Evolutionary conservation across 2,329 filamentous ascomycete genomes (phyloP).

Genomic region (Cordyceps cateniannulata): DNA sequence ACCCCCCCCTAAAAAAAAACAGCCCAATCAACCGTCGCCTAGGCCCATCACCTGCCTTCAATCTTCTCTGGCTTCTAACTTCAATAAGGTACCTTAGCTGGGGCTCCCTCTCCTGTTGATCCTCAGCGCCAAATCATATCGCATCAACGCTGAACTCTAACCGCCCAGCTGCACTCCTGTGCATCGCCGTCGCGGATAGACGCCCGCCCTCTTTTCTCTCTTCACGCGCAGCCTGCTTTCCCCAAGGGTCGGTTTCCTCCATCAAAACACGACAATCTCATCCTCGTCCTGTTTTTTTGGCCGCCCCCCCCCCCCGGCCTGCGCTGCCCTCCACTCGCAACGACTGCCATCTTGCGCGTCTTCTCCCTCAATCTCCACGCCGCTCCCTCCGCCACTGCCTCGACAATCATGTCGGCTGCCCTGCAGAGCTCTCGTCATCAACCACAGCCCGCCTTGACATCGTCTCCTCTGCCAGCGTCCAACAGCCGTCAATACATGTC

Average conservation of each 20-base stretch:
- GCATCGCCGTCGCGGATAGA: slow-evolving; percentile 5
- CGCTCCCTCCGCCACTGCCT: not conserved
- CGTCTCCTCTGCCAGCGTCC: slow-evolving; percentile 43
- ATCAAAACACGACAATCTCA: not conserved
- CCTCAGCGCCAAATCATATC: slow-evolving; percentile 11
- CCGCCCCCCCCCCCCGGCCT: not conserved
- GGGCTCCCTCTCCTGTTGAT: slow-evolving; percentile 14
- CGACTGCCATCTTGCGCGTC: slow-evolving; percentile 1
- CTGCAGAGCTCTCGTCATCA: slow-evolving; percentile 55
- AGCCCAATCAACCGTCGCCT: not conserved
- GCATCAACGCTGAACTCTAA: slow-evolving; percentile 13
- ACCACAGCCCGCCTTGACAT: slow-evolving; percentile 41
- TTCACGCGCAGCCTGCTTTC: not conserved
- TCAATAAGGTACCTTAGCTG: not conserved
- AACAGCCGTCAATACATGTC: slow-evolving; percentile 47
- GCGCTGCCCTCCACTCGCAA: not conserved
- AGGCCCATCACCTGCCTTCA: not conserved
- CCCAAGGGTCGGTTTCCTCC: not conserved
- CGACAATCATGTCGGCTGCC: slow-evolving; percentile 54
- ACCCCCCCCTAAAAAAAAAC: not conserved
- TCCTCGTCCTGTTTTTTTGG: not conserved
- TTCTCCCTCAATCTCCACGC: not conserved
- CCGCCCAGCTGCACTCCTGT: slow-evolving; percentile 10
- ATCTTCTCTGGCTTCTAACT: not conserved
- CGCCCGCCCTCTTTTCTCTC: not conserved